Conservation (phyloP, 116 monocot species). For the Papilionanthe hybrid region DNA sequence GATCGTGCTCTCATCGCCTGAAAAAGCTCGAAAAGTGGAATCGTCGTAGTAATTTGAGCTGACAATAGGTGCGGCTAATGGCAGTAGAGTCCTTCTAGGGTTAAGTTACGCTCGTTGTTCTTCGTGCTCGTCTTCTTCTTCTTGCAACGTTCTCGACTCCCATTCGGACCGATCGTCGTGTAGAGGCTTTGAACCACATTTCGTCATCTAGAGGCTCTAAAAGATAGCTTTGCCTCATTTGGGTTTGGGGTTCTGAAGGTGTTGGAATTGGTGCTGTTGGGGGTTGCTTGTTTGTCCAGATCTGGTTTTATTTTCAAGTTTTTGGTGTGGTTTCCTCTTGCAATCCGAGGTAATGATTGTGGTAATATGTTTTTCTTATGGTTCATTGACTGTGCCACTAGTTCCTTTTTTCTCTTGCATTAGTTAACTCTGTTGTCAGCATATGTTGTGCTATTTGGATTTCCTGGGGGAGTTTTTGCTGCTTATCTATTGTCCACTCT, state of each 20-base stretch:
- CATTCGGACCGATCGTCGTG: neutral
- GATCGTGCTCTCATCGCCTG: constrained; percentile 67
- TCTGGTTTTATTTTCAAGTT: neutral
- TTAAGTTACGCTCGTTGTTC: constrained; percentile 2
- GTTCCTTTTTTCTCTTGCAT: neutral
- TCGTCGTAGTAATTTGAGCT: constrained; percentile 65
- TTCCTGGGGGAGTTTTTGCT: neutral
- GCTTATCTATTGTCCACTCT: neutral
- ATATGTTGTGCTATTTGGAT: neutral
- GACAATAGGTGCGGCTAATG: constrained; percentile 7
- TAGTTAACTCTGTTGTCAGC: neutral
- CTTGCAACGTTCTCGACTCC: neutral
- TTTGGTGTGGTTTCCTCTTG: neutral
- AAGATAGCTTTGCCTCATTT: neutral
- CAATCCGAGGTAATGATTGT: neutral
- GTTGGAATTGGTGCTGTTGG: neutral
- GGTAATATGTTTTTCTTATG: neutral
- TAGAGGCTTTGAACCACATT: neutral
- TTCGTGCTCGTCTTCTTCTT: neutral
- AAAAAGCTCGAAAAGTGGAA: constrained; percentile 77
- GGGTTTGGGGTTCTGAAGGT: neutral
- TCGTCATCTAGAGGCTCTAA: neutral
- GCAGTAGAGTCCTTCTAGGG: neutral
- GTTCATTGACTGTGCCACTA: neutral
- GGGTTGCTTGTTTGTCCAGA: neutral